Conservation (phyloP, 257 asterid genomes). For the Vinca minor region DNA sequence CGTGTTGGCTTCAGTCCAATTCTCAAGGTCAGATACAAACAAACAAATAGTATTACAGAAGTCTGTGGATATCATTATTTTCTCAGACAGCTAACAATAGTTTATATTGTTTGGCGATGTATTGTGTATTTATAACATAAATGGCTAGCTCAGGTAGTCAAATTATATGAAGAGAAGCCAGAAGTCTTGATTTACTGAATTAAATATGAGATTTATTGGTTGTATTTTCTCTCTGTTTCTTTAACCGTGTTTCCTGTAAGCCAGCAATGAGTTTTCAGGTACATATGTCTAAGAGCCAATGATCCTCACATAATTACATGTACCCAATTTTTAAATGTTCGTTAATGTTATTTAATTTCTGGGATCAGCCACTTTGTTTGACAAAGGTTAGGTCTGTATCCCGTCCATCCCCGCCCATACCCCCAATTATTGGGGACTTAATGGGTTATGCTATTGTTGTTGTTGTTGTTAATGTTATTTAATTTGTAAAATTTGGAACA, state of each 20-base stretch:
- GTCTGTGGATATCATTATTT: background rate
- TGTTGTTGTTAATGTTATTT: no score
- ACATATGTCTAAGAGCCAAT: background rate
- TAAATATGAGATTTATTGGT: background rate
- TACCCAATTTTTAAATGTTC: background rate
- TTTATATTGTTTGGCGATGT: background rate
- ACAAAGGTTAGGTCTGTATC: no score
- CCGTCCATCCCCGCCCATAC: no score
- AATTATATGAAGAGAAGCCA: background rate
- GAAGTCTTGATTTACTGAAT: background rate
- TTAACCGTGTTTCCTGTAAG: background rate
- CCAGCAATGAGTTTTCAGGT: background rate
- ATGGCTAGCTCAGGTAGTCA: background rate
- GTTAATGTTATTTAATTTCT: no score
- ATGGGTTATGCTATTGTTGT: no score
- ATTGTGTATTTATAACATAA: background rate
- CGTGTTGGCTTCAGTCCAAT: constrained; percentile 65
- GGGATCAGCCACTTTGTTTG: no score
- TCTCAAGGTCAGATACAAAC: constrained; percentile 48
- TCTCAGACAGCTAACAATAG: background rate
- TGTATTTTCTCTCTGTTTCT: background rate
- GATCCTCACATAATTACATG: background rate
- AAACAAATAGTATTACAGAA: background rate
- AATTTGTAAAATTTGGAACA: background rate
- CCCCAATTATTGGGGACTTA: no score